phyloP scores from a whole-genome alignment of 352 stramenopile genomes.

The Pythium dissimile region DNA sequence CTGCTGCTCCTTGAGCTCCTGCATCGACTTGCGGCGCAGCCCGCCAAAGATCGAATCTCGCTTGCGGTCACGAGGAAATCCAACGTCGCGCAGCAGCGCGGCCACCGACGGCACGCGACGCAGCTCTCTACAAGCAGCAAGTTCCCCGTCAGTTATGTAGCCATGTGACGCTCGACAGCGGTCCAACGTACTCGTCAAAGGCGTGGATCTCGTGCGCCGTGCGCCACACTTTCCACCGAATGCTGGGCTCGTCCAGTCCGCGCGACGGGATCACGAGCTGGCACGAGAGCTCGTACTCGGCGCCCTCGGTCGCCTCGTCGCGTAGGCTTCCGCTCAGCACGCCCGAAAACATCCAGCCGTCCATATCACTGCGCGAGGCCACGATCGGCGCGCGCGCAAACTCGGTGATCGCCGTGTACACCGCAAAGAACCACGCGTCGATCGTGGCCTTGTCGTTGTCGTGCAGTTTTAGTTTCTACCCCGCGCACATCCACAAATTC shows the following conservation, averaged over 20 bases:
- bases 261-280: constrained; percentile 53
- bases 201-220: constrained; percentile 57
- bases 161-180: background rate
- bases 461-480: constrained; percentile 68
- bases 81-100: constrained; percentile 51
- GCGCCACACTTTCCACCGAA: constrained; percentile 80
- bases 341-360: constrained; percentile 38
- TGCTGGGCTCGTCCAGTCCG: constrained; percentile 57
- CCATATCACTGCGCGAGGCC: constrained; percentile 31
- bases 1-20: constrained; percentile 68
- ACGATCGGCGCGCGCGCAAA: constrained; percentile 44
- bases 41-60: constrained; percentile 68
- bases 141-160: background rate
- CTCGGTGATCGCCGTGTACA: constrained; percentile 74
- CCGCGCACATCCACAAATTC: background rate
- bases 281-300: constrained; percentile 73
- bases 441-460: constrained; percentile 75
- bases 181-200: constrained; percentile 59
- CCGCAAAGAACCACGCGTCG: constrained; percentile 75
- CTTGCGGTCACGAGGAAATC: constrained; percentile 65
- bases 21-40: constrained; percentile 62
- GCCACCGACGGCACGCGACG: constrained; percentile 25
- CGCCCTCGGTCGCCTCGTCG: constrained; percentile 55
- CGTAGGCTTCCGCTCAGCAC: constrained; percentile 49
- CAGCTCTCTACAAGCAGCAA: constrained; percentile 39